Base-by-base conservation (phyloP, 176 grass and related monocot species). In the Cocos nucifera region DNA sequence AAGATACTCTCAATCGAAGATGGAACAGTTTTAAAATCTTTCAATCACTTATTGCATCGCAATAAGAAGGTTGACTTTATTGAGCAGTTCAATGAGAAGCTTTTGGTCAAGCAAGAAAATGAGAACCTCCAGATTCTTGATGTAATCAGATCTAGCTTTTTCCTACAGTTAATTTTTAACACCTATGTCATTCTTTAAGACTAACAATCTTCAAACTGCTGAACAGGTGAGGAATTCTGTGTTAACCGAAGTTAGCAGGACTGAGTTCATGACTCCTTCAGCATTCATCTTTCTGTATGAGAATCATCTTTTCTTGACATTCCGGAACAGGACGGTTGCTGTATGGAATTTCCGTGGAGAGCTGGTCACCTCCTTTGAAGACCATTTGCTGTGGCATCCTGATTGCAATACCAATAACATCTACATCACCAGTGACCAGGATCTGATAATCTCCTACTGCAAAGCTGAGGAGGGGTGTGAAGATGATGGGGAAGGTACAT, bases 61-160 rank as follows among this genome's bases (percentile, higher is more conserved):
- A 83, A 76, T 60, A 98, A 98, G 70, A 98, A 98, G 83, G 79
- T 92, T 65, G 93, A 98, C 81, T 98, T 98, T 72, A 92, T 98
- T 2, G 93, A 98, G 84, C 93, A 88, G 51, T 98, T 98, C 50
- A 73, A 73, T 56, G 70, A 73, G 51, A 73, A 73, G 51, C 70
- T 98, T 62, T 79, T 98, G 75, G 87, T 98, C 54, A 98, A 98
- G 70, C 93, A 98, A 83, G 93, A 98, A 66, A 83, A 86, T 49
- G 84, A 98, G 56, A 92, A 92, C 59, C 88, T 92, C 55, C 93
- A 98, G 74, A 98, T 98, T 63, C 71, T 98, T 71, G 93, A 98
- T 89, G 93, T 98, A 92, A 62, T 10, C 9, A 12, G 35, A 44
- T 12, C 10, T 44, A 12, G 84, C 48, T 56, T 56, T 3, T 8